Base-by-base conservation (phyloP, 306 rosid species). In the Argentina anserina region DNA sequence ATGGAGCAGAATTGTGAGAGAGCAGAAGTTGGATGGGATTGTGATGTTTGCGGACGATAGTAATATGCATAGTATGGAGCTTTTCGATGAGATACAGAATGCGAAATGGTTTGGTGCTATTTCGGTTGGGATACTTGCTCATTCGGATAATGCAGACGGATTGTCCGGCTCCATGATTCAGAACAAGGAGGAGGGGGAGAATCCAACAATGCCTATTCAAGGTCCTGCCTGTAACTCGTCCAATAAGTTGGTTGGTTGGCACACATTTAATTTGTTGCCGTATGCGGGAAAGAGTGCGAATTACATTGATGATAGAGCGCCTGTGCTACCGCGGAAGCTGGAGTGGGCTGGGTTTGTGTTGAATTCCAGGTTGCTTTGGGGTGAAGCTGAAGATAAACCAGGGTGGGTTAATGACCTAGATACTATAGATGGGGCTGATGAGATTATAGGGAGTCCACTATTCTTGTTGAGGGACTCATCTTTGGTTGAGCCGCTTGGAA, bases 271-370 rank as follows among this genome's bases (percentile, higher is more conserved):
- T 82, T 78, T 96, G 2, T 66, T 86, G 50, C 88, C 88, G 2
- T 87, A 90, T 76, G 76, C 55, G 0, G 97, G 93, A 41, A 90
- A 81, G 76, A 83, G 86, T 41, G 97, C 99, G 1, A 83, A 81
- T 79, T 86, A 83, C 77, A 86, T 95, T 79, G 99, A 89, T 73
- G 99, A 95, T 15, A 78, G 82, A 66, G 97, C 87, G 0, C 83
- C 90, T 74, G 99, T 95, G 78, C 87, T 95, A 23, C 99, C 97
- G 34, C 81, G 80, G 80, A 90, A 87, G 87, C 87, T 88, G 20
- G 99, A 95, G 69, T 95, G 97, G 99, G 87, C 97, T 69, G 99
- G 97, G 66, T 91, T 91, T 84, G 93, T 86, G 82, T 90, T 95
- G 87, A 92, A 92, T 78, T 95, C 99, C 49, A 69, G 86, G 84